Evolutionary conservation across 1,139 yeast species (phyloP).

Genomic region (Pneumocystis oryctolagi): DNA sequence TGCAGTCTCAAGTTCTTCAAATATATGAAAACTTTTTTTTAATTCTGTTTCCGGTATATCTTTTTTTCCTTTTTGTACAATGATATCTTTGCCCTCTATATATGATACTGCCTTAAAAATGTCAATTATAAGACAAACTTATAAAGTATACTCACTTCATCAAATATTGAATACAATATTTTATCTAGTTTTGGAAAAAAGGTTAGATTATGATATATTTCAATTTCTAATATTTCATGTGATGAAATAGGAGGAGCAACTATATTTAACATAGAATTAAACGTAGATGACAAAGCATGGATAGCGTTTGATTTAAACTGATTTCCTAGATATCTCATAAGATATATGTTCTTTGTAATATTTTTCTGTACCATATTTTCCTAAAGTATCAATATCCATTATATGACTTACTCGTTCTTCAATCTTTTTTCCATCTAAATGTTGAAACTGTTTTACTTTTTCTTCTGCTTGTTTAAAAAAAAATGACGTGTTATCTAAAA

Average conservation of each 20-base stretch:
- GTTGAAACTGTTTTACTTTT: neutral
- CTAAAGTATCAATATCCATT: neutral
- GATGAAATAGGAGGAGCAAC: slow-evolving; percentile 41
- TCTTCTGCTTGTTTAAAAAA: neutral
- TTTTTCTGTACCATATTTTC: neutral
- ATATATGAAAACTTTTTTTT: slow-evolving; percentile 30
- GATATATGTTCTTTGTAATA: neutral
- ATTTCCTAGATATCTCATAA: neutral
- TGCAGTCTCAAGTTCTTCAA: slow-evolving; percentile 71
- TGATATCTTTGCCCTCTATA: slow-evolving; percentile 17
- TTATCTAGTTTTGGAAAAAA: slow-evolving; percentile 55
- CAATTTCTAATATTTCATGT: slow-evolving; percentile 65
- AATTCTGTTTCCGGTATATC: slow-evolving; percentile 11
- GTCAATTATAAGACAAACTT: slow-evolving; percentile 40
- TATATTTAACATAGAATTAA: slow-evolving; percentile 30
- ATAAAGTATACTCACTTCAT: slow-evolving; percentile 73
- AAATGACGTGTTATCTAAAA: neutral
- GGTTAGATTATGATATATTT: slow-evolving; percentile 69
- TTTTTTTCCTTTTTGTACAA: slow-evolving; percentile 32
- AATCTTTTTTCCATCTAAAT: neutral
- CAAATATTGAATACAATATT: slow-evolving; percentile 53
- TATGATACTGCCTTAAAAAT: slow-evolving; percentile 4
- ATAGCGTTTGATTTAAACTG: neutral
- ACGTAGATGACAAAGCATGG: neutral
- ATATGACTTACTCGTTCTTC: neutral